Conservation (phyloP, 345 rosid species). For the Eucalyptus regnans region DNA sequence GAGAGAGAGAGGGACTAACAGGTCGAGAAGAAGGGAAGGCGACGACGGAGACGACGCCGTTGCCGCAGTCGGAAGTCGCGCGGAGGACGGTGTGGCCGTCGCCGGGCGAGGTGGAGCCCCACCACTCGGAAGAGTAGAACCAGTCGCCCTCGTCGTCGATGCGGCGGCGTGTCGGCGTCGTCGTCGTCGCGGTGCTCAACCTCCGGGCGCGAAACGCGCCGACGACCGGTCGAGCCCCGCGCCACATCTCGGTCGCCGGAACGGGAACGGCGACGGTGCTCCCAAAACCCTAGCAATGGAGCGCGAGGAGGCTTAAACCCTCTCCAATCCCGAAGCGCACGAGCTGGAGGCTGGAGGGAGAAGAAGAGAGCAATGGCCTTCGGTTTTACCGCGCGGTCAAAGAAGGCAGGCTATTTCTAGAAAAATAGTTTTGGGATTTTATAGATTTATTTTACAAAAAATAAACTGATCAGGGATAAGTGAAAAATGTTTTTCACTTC, state of each 20-base stretch:
- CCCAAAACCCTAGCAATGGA: background rate
- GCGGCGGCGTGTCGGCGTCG: background rate
- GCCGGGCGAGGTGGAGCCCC: slow-evolving; percentile 28
- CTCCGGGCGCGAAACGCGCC: slow-evolving; percentile 17
- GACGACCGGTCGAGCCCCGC: background rate
- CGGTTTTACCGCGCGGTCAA: too few species aligned
- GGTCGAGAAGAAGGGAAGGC: slow-evolving; percentile 73
- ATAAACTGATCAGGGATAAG: too few species aligned
- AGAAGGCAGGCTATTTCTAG: too few species aligned
- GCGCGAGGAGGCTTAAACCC: background rate
- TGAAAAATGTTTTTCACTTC: too few species aligned
- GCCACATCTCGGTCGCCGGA: slow-evolving; percentile 3
- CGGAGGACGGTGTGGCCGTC: slow-evolving; percentile 29
- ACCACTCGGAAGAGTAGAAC: slow-evolving; percentile 81
- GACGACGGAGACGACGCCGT: slow-evolving; percentile 74
- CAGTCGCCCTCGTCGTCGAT: slow-evolving; percentile 82
- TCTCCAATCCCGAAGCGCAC: background rate
- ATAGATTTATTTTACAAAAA: too few species aligned
- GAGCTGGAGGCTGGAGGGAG: background rate
- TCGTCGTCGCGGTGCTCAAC: slow-evolving; percentile 14
- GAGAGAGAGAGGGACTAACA: slow-evolving; percentile 24
- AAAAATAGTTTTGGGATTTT: too few species aligned
- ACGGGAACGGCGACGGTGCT: background rate
- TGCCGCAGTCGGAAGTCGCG: slow-evolving; percentile 42
- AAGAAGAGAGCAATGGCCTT: too few species aligned